Base-by-base conservation (phyloP, 305 asterid species). In the Fraxinus greggii region DNA sequence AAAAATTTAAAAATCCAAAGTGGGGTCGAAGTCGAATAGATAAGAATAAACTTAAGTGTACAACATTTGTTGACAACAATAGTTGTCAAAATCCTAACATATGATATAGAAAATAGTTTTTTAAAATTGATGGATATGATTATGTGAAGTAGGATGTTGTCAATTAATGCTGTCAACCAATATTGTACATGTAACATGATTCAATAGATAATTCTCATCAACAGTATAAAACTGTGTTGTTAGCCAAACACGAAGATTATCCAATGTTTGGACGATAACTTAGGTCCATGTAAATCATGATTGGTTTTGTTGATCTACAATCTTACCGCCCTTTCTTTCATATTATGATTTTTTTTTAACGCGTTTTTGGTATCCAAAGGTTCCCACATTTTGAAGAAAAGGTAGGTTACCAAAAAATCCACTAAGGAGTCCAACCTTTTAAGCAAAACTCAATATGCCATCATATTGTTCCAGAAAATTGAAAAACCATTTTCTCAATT, bases 381-480 rank as follows among this genome's bases (percentile, higher is more conserved):
- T 67, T 24, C 7, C 73, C 35, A 17, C 73, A 28, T 67, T 9
- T 65, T 65, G 73, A 77, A 78, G 81, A 63, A 74, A 48, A 73
- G 77, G 21, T 3, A 13, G 67, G 73, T 80, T 35, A 77, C 40
- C 73, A 1, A 12, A 48, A 79, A 76, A 4, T 83, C 82, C 74
- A 75, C 7, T 7, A 15, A 83, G 42, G 76, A 79, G 72, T 65
- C 75, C 7, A 84, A 79, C 77, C 83, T 84, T 86, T 79, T 28
- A 33, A 78, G 78, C 35, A 72, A 86, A 83, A 76, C 83, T 75
- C 76, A 82, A 83, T 13, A 51, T 24, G 61, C 83, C 80, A 86
- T 88, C 72, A 86, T 84, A 70, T 19, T 85, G 88, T 80, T 79
- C 82, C 82, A 79, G 86, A 85, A 86, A 83, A 78, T 79, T 80